Conservation (phyloP, 768 basidiomycete genomes). For the Tremella mesenterica region DNA sequence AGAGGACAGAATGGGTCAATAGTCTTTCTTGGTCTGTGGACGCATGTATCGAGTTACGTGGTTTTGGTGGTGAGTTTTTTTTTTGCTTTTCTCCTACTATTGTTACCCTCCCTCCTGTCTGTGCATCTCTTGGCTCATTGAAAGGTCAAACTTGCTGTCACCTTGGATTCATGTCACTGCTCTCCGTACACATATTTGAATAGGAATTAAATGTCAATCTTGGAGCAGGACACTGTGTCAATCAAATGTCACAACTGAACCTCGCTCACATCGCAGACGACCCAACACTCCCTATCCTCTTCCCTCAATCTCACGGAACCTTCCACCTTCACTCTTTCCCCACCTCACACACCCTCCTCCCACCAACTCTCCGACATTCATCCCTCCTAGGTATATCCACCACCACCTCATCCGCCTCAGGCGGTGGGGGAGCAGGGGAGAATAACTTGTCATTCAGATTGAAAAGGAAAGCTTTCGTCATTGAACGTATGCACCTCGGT, state of each 20-base stretch:
- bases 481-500: constrained; percentile 74
- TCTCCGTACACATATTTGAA: too few relatives aligned
- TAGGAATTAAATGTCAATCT: too few relatives aligned
- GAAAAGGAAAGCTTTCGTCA: constrained; percentile 72
- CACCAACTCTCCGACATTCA: constrained; percentile 76
- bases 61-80: constrained; percentile 62
- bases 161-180: too few relatives aligned
- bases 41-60: constrained; percentile 61
- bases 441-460: constrained; percentile 94
- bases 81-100: neutral
- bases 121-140: too few relatives aligned
- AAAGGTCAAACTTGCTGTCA: too few relatives aligned
- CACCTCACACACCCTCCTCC: constrained; percentile 59
- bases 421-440: constrained; percentile 59
- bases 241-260: neutral
- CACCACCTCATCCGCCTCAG: constrained; percentile 47
- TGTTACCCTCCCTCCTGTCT: too few relatives aligned
- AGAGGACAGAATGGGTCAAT: constrained; percentile 58
- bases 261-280: constrained; percentile 51
- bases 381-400: constrained; percentile 65
- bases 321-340: constrained; percentile 71
- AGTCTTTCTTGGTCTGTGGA: constrained; percentile 74
- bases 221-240: too few relatives aligned
- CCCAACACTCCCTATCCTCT: constrained; percentile 62
- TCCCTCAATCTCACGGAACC: constrained; percentile 79